phyloP scores from a whole-genome alignment of 306 rosid species.

The Sicyos edulis region DNA sequence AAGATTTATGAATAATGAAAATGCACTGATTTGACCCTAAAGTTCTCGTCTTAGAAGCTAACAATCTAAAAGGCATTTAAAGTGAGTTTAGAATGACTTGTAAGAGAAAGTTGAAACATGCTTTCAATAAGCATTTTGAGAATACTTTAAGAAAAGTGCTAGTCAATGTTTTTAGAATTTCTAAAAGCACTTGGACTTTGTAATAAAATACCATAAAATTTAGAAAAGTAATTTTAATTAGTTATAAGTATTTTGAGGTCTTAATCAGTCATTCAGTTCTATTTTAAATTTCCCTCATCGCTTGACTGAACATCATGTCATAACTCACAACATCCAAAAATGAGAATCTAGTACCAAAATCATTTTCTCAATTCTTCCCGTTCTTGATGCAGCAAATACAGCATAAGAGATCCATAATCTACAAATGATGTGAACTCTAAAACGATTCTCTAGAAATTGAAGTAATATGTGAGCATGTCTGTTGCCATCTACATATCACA shows the following conservation, averaged over 20 bases:
- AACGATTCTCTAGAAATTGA: no score
- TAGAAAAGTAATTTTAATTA: neutral
- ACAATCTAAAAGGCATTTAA: neutral
- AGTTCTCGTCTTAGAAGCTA: neutral
- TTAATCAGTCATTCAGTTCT: no score
- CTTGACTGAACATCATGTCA: neutral
- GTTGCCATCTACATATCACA: constrained; percentile 1
- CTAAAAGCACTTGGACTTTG: neutral
- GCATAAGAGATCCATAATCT: no score
- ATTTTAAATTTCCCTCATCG: no score
- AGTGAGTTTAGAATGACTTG: neutral
- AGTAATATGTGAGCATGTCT: neutral
- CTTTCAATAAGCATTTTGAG: neutral
- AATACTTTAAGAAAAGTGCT: neutral
- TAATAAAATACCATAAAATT: neutral
- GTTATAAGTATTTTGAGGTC: neutral
- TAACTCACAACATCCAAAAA: neutral
- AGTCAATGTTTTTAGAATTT: neutral
- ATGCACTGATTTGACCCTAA: neutral
- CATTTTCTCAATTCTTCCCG: neutral
- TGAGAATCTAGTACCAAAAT: constrained; percentile 1
- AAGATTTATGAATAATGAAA: constrained; percentile 13
- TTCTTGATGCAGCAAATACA: no score
- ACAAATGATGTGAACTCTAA: no score
- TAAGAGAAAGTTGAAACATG: neutral